Evolutionary conservation across 2,329 filamentous ascomycete species (phyloP), one percentile per base, ranked within the genome.

Genomic region (Fusarium sp.): DNA sequence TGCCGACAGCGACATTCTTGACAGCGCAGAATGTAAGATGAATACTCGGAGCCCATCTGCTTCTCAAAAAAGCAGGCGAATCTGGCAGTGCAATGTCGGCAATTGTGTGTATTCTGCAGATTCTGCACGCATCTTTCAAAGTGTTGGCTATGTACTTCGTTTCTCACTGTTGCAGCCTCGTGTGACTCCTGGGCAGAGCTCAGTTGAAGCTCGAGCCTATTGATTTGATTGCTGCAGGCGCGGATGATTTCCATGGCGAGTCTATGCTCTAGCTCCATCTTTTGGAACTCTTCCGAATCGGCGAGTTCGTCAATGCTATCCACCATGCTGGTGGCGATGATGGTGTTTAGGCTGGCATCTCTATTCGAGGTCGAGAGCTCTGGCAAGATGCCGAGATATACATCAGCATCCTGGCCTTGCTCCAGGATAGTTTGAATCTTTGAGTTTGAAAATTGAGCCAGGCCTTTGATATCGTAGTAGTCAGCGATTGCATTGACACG

Each of bases 11-110:
- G 0, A 36, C 50, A 53, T 2, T 6, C 2, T 17, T 2, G 1
- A 9, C 50, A 53, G 1, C 36, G 44, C 13, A 49, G 10, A 11
- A 9, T 2, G 8, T 41, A 39, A 15, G 3, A 3, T 5, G 15
- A 10, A 4, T 1, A 0, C 0, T 9, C 10, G 2, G 1, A 1
- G 8, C 23, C 23, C 3, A 25, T 25, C 4, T 1, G 2, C 2
- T 32, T 17, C 1, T 32, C 33, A 25, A 32, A 6, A 4, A 3
- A 25, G n/a, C 27, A 47, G 0, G 14, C 0, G 1, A 52, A 52
- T 0, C 13, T 13, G 7, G 32, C 32, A 4, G 9, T 29, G 27
- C 43, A 52, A 39, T 52, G 6, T 1, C 15, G 33, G 3, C 49
- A 52, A 1, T 10, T 8, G 1, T 9, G 0, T 2, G 15, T 52